Base-by-base conservation (phyloP, 495 filamentous ascomycete species). In the Melanomma pulvis-pyrius region DNA sequence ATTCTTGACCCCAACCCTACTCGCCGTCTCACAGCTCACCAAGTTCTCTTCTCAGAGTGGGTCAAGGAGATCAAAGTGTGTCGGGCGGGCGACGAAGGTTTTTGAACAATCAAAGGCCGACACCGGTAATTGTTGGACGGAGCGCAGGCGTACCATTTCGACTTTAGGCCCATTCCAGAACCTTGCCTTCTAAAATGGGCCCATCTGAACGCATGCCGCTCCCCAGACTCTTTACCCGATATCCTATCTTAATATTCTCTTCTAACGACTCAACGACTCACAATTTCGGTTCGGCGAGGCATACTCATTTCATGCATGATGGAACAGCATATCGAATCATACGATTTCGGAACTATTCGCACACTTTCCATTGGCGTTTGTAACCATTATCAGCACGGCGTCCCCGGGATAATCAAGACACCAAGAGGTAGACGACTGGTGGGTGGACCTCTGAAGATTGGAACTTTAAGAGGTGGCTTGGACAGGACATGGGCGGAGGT, bases 41-140 rank as follows among this genome's bases (percentile, higher is more conserved):
- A 98, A 78, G 92, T 98, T 47, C 85, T 98, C 68, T 96, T 96
- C 75, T 97, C 94, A 22, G 96, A 98, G 79, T 98, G 96, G 94
- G 92, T 93, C 54, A 88, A 93, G 61, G 93, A 97, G 76, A 98
- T 98, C 74, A 92, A 91, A 79, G 81, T 97, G 47, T 98, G 94
- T 82, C 93, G 92, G 78, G 92, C 93, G 61, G 94, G 93, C 69
- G 90, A 97, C 75, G 92, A 98, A 81, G 94, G 96, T 13, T 87
- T 86, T 69, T 89, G 72, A 63, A 47, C 50, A 39, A 7, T 21
- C 25, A 13, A n/a, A 49, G 29, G 17, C 56, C 24, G 25, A 12
- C 22, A 26, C 39, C 30, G 17, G 28, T 17, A 44, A 15, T 25
- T 47, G 22, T 22, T 11, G 41, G 22, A 39, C 36, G 7, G 13